A percentile compares a stretch with the other conserved stretches of the same genome.
Conservation (phyloP, 805 yeast genomes). For the Ascoidea tarda region DNA sequence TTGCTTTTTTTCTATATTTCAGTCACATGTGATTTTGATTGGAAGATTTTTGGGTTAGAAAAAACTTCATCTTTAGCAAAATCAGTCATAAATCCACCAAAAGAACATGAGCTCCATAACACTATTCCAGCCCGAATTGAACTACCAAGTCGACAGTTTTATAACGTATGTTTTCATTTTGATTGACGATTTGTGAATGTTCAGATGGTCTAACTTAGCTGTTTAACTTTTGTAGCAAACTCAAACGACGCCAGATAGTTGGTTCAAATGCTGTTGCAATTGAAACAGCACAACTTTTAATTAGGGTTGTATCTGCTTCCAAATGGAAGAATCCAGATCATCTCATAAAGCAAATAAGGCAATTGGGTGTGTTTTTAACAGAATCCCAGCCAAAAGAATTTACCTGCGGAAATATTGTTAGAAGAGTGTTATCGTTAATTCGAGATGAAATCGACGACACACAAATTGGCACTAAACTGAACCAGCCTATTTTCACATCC, state of each 20-base stretch:
- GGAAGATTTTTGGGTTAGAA: too few species aligned
- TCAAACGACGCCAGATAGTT: slow-evolving; percentile 72
- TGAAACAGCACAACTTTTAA: slow-evolving; percentile 73
- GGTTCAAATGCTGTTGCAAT: slow-evolving; percentile 78
- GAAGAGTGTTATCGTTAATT: slow-evolving; percentile 76
- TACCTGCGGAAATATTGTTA: slow-evolving; percentile 78
- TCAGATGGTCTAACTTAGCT: too few species aligned
- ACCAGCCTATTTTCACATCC: slow-evolving; percentile 51
- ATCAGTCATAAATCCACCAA: too few species aligned
- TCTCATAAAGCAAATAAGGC: slow-evolving; percentile 55
- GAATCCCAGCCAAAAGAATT: slow-evolving; percentile 84
- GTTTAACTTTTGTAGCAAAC: slow-evolving; percentile 16
- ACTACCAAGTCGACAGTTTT: too few species aligned
- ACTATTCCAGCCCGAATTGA: too few species aligned
- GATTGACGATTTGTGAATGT: too few species aligned
- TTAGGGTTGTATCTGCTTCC: slow-evolving; percentile 79
- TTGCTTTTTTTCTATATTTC: too few species aligned
- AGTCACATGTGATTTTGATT: too few species aligned
- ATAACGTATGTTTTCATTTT: too few species aligned
- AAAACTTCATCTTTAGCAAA: too few species aligned
- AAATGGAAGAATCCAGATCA: slow-evolving; percentile 75
- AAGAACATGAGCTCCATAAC: too few species aligned
- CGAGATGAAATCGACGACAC: slow-evolving; percentile 56
- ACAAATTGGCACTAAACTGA: slow-evolving; percentile 11
- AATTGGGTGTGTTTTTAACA: slow-evolving; percentile 54